Percentiles rank a stretch among this genome's conserved stretches.
phyloP scores from a whole-genome alignment of 1,284 basidiomycete species.

The Grifola frondosa region DNA sequence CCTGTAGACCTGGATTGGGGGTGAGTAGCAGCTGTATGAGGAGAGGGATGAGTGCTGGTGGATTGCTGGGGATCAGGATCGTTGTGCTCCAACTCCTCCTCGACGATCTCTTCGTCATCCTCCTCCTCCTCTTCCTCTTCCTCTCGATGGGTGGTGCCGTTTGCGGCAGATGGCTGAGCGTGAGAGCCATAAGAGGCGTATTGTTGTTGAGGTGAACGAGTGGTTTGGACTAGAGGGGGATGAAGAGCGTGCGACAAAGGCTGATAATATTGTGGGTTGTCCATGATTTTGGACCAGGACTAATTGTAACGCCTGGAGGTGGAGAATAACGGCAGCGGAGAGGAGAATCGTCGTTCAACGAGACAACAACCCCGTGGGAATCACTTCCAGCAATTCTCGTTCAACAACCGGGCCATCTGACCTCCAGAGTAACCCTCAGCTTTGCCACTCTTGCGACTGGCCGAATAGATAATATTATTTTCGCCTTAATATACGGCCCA shows the following conservation, averaged over 20 bases:
- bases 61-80: constrained; percentile 26
- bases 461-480: no score
- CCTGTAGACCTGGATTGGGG: constrained; percentile 27
- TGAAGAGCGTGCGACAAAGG: constrained; percentile 75
- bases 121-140: constrained; percentile 65
- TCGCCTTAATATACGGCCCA: no score
- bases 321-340: constrained; percentile 29
- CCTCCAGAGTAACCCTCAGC: no score
- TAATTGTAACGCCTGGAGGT: constrained; percentile 26
- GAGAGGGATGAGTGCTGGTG: constrained; percentile 29
- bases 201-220: constrained; percentile 27
- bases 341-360: constrained; percentile 26
- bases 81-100: constrained; percentile 59
- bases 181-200: constrained; percentile 28
- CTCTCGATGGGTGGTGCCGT: constrained; percentile 28
- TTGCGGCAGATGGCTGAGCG: constrained; percentile 25
- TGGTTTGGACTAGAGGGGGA: constrained; percentile 42
- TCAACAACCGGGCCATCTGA: no score
- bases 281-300: constrained; percentile 45
- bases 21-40: constrained; percentile 26
- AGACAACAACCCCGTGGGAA: constrained; percentile 32
- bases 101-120: constrained; percentile 66
- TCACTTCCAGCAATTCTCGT: no score
- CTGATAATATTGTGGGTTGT: constrained; percentile 76
- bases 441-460: no score